Conservation (phyloP, 176 grass and related monocot genomes). For the Stipa capillata region DNA sequence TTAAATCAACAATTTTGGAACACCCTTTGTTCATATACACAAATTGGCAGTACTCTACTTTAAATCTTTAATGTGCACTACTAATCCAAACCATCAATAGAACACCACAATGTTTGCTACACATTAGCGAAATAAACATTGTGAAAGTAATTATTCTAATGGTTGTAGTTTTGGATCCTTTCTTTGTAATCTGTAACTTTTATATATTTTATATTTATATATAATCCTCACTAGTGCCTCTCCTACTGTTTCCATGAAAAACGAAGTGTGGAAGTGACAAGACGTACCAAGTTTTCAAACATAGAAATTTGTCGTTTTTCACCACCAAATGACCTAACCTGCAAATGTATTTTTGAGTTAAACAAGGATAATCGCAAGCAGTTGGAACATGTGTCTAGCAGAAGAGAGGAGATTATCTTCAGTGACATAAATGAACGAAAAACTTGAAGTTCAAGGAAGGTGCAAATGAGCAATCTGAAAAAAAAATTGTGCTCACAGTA, state of each 20-base stretch:
- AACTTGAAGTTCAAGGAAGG: background rate
- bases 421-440: background rate
- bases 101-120: background rate
- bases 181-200: background rate
- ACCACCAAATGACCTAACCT: slow-evolving; percentile 95
- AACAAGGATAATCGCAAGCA: slow-evolving; percentile 19
- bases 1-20: background rate
- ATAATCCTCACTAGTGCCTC: background rate
- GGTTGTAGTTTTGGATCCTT: background rate
- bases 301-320: slow-evolving; percentile 89
- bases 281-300: slow-evolving; percentile 72
- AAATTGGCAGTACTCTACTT: background rate
- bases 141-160: background rate
- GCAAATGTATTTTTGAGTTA: slow-evolving; percentile 16
- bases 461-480: background rate
- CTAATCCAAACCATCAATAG: background rate
- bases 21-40: background rate
- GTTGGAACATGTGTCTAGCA: background rate
- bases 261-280: background rate
- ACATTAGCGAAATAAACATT: background rate
- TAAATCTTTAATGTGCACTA: background rate
- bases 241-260: background rate
- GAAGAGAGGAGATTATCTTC: background rate
- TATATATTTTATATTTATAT: background rate
- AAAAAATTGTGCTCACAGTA: slow-evolving; percentile 62